Conservation (phyloP, 306 rosid species). For the Alnus rubra region DNA sequence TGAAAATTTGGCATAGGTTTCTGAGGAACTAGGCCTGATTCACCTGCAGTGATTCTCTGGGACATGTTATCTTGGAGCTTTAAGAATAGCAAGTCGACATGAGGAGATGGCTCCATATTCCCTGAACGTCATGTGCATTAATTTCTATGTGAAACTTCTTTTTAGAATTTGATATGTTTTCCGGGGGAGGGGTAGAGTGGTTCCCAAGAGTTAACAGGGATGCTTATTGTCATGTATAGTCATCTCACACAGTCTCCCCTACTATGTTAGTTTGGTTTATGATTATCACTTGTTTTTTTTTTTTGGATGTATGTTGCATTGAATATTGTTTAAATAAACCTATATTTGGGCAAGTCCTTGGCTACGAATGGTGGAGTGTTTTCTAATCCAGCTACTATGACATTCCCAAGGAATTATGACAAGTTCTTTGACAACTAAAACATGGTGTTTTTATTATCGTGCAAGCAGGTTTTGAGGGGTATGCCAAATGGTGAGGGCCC, state of each 20-base stretch:
- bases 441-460: slow-evolving; percentile 15
- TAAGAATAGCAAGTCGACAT: not conserved
- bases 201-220: not conserved
- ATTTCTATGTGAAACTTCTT: not conserved
- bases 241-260: not conserved
- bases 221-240: not conserved
- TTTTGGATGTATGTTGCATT: not conserved
- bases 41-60: not conserved
- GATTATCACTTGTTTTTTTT: not conserved
- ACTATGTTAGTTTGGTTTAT: not conserved
- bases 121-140: not conserved
- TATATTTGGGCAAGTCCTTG: not conserved
- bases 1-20: not conserved
- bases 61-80: not conserved
- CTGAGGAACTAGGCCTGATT: not conserved
- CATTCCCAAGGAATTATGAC: not conserved
- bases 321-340: not conserved
- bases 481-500: slow-evolving; percentile 85
- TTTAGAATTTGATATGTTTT: not conserved
- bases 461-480: slow-evolving; percentile 81
- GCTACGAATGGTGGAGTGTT: not conserved
- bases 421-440: slow-evolving; percentile 18
- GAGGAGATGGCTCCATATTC: not conserved
- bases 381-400: not conserved
- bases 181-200: no score